phyloP scores from a whole-genome alignment of 2,329 filamentous ascomycete species.

The Pestalotiopsis sp. region DNA sequence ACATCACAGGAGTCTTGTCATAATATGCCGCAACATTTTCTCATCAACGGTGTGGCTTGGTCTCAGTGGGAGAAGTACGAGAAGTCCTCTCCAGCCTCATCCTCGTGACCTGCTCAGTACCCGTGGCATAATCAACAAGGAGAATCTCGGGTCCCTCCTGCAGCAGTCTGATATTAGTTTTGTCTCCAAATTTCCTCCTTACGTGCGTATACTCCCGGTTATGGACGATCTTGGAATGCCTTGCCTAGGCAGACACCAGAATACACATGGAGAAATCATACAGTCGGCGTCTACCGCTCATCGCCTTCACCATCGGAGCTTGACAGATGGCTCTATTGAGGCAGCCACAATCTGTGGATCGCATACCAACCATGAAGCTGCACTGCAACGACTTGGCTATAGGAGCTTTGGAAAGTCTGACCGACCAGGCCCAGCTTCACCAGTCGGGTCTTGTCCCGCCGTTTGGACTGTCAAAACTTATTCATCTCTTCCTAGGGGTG shows the following conservation, averaged over 20 bases:
- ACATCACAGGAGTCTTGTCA: neutral
- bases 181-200: neutral
- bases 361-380: neutral
- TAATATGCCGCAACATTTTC: neutral
- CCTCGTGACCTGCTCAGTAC: neutral
- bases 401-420: neutral
- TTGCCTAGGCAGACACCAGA: neutral
- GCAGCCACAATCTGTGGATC: neutral
- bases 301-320: neutral
- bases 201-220: neutral
- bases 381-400: neutral
- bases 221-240: too few species aligned
- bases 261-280: too few species aligned
- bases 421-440: neutral
- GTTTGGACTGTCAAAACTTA: neutral
- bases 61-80: neutral
- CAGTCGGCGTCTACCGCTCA: too few species aligned
- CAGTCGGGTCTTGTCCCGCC: neutral
- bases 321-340: neutral
- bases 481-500: neutral
- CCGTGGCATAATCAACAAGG: neutral
- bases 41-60: neutral
- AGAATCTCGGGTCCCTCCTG: neutral
- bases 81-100: neutral
- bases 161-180: neutral